A percentile compares a stretch with the other conserved stretches of the same genome.
Evolutionary conservation across 2,329 filamentous ascomycete species (phyloP).

Genomic region (Aspergillus sp.): DNA sequence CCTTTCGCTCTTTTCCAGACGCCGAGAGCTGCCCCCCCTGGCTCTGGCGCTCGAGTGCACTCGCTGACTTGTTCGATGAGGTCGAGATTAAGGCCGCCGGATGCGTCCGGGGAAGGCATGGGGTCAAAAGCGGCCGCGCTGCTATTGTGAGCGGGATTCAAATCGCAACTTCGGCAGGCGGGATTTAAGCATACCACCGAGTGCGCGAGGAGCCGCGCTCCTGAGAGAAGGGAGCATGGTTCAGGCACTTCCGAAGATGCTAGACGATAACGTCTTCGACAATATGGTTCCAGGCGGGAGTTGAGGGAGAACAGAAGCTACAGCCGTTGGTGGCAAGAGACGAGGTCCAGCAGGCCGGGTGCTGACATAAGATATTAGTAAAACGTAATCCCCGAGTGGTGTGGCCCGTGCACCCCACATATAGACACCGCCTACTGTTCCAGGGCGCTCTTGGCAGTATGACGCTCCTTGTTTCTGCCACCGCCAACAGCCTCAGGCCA

Average conservation of each 20-base stretch:
- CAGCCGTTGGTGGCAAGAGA: not conserved
- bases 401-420: too few species aligned
- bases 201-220: conserved; percentile 17
- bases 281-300: too few species aligned
- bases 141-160: conserved; percentile 12
- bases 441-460: too few species aligned
- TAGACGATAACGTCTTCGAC: too few species aligned
- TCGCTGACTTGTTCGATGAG: conserved; percentile 35
- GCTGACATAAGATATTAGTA: too few species aligned
- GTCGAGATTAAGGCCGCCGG: conserved; percentile 33
- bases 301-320: too few species aligned
- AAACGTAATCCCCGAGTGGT: too few species aligned
- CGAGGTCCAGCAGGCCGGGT: too few species aligned
- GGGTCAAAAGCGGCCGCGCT: conserved; percentile 21
- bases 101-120: conserved; percentile 25
- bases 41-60: conserved; percentile 30
- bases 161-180: conserved; percentile 1
- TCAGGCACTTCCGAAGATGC: not conserved
- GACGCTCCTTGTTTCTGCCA: too few species aligned
- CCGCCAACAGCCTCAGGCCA: too few species aligned
- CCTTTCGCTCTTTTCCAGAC: conserved; percentile 37
- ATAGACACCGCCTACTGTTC: too few species aligned
- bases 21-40: conserved; percentile 26
- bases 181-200: conserved; percentile 13
- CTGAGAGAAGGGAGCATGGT: not conserved